These are phyloP conservation scores for Saccharomycopsis capsularis DNA, from an alignment of 805 yeast genomes.

Conservation along the genomic window DNA sequence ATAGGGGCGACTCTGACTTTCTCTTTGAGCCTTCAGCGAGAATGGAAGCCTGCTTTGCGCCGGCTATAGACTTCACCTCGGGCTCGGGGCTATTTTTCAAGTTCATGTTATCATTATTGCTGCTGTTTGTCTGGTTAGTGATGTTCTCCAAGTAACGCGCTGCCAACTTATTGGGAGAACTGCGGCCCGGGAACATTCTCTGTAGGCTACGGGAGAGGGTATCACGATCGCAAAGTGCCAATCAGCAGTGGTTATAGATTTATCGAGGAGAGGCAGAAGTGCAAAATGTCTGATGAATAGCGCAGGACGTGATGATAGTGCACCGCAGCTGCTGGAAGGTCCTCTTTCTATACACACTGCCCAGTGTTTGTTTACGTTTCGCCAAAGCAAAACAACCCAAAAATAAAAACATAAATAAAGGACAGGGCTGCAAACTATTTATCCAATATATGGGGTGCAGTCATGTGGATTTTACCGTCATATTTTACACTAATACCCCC, in stretches of 20 bases:
- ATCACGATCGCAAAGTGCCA: neutral
- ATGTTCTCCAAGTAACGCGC: conserved; percentile 18
- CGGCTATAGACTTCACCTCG: neutral
- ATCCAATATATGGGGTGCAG: too few species aligned
- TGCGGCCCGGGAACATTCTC: neutral
- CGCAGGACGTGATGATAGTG: too few species aligned
- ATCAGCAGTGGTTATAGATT: too few species aligned
- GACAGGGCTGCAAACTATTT: too few species aligned
- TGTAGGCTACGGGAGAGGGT: neutral
- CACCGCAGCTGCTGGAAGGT: neutral
- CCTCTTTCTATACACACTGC: neutral
- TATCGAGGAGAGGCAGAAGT: too few species aligned
- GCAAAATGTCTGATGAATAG: too few species aligned
- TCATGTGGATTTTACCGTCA: too few species aligned
- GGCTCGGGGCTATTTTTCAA: neutral
- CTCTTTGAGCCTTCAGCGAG: neutral
- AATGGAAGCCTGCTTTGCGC: neutral
- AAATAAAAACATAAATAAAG: too few species aligned
- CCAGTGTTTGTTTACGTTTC: conserved; percentile 15
- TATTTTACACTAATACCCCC: too few species aligned
- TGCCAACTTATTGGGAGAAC: conserved; percentile 13
- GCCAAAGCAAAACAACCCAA: too few species aligned
- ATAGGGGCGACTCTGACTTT: conserved; percentile 8
- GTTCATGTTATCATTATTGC: neutral
- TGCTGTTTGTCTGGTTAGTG: conserved; percentile 9